These are phyloP conservation scores for Fraxinus greggii DNA, from an alignment of 305 asterid genomes.

Conservation along the genomic window DNA sequence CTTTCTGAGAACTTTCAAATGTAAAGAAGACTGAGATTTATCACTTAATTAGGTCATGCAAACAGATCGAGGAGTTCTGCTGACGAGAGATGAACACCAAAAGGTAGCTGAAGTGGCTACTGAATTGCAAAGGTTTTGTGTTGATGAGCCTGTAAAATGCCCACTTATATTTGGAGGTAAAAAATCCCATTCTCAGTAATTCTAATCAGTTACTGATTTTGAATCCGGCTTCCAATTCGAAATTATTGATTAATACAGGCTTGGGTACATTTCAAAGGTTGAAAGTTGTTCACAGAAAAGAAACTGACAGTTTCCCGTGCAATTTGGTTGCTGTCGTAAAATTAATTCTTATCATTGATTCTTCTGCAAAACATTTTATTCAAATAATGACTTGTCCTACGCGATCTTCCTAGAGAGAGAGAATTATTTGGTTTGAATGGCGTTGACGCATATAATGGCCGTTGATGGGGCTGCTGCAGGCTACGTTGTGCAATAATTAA, in stretches of 20 bases:
- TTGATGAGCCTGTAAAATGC: slow-evolving; percentile 78
- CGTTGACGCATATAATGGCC: neutral
- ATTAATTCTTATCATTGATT: neutral
- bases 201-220: neutral
- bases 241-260: neutral
- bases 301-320: neutral
- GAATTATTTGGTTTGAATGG: neutral
- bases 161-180: slow-evolving; percentile 96
- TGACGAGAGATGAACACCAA: slow-evolving; percentile 57
- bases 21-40: slow-evolving; percentile 24
- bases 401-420: neutral
- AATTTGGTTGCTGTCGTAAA: neutral
- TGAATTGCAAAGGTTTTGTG: slow-evolving; percentile 58
- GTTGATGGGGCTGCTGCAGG: neutral
- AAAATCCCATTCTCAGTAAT: neutral
- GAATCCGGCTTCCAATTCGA: neutral
- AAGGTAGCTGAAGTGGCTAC: slow-evolving; percentile 68
- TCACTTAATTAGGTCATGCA: slow-evolving; percentile 48
- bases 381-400: neutral
- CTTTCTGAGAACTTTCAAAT: neutral
- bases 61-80: slow-evolving; percentile 76
- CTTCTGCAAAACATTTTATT: neutral
- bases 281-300: neutral
- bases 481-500: neutral
- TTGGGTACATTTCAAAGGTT: neutral